These are phyloP conservation scores for Botrytis porri DNA, from an alignment of 2,329 filamentous ascomycete species.

Conservation along the genomic window DNA sequence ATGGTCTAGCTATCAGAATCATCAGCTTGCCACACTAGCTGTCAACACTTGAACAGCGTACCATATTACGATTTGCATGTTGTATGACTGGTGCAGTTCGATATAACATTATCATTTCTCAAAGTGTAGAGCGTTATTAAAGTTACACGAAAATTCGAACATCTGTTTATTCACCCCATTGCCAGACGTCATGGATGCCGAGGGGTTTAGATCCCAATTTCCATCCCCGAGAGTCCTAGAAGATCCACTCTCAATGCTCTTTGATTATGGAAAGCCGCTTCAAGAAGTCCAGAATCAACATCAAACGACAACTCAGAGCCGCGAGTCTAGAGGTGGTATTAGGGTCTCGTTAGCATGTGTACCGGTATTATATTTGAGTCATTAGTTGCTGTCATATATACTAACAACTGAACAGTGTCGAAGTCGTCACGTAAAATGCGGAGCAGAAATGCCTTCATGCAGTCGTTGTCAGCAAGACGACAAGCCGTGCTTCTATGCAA, in stretches of 20 bases:
- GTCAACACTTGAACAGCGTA: neutral
- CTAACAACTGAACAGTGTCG: slow-evolving; percentile 32
- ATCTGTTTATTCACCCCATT: neutral
- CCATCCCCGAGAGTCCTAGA: slow-evolving; percentile 11
- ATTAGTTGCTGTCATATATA: neutral
- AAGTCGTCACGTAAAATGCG: slow-evolving; percentile 46
- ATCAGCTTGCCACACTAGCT: slow-evolving; percentile 4
- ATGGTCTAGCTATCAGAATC: neutral
- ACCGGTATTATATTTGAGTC: slow-evolving; percentile 39
- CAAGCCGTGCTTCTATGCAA: slow-evolving; percentile 47
- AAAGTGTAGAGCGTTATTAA: neutral
- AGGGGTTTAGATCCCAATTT: neutral
- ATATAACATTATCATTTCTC: neutral
- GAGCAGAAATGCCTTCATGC: slow-evolving; percentile 45
- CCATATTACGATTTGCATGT: neutral
- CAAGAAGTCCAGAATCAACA: slow-evolving; percentile 8
- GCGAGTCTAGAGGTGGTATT: slow-evolving; percentile 36
- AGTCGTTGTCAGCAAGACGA: slow-evolving; percentile 43
- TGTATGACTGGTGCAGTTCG: neutral
- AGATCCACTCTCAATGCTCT: slow-evolving; percentile 26
- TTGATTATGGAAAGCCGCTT: slow-evolving; percentile 27
- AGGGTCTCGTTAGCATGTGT: slow-evolving; percentile 44
- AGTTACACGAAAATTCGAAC: neutral
- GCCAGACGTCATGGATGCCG: neutral
- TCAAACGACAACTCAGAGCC: slow-evolving; percentile 6